Evolutionary conservation across 1,284 basidiomycete species (phyloP).

Genomic region (Tremellales sp.): DNA sequence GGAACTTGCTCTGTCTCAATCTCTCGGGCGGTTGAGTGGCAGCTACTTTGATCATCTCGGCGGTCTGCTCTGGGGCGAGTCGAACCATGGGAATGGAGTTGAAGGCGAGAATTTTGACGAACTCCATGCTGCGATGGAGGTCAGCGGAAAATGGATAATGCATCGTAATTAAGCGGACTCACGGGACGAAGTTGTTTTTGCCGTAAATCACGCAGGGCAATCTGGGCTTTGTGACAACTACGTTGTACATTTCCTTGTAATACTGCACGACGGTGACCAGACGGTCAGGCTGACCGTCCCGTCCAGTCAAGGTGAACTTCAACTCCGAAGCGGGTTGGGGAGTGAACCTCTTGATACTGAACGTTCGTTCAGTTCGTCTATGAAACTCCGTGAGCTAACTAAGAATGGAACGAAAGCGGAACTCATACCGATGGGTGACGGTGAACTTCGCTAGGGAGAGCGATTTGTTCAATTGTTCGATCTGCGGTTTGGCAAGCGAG

Average conservation of each 20-base stretch:
- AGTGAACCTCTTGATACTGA: slow-evolving; percentile 36
- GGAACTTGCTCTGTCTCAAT: slow-evolving; percentile 29
- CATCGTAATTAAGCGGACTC: slow-evolving; percentile 12
- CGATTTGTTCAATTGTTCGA: slow-evolving; percentile 36
- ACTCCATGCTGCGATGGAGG: slow-evolving; percentile 34
- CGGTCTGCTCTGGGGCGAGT: slow-evolving; percentile 39
- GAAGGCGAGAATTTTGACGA: slow-evolving; percentile 40
- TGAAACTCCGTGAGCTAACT: neutral
- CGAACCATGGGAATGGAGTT: slow-evolving; percentile 36
- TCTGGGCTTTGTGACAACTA: slow-evolving; percentile 35
- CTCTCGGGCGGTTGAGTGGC: slow-evolving; percentile 45
- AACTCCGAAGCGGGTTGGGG: slow-evolving; percentile 31
- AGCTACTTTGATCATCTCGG: slow-evolving; percentile 49
- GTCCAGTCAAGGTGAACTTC: slow-evolving; percentile 37
- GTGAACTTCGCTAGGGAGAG: slow-evolving; percentile 41
- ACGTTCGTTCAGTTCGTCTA: slow-evolving; percentile 30
- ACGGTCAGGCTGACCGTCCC: slow-evolving; percentile 35
- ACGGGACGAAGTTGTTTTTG: slow-evolving; percentile 45
- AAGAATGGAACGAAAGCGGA: slow-evolving; percentile 1
- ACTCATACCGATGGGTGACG: slow-evolving; percentile 32
- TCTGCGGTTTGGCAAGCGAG: slow-evolving; percentile 26
- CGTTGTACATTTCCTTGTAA: slow-evolving; percentile 44
- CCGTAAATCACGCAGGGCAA: slow-evolving; percentile 46
- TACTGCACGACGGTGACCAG: slow-evolving; percentile 40
- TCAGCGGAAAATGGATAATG: slow-evolving; percentile 3